Conservation (phyloP, 345 rosid genomes). For the Hirschfeldia incana region DNA sequence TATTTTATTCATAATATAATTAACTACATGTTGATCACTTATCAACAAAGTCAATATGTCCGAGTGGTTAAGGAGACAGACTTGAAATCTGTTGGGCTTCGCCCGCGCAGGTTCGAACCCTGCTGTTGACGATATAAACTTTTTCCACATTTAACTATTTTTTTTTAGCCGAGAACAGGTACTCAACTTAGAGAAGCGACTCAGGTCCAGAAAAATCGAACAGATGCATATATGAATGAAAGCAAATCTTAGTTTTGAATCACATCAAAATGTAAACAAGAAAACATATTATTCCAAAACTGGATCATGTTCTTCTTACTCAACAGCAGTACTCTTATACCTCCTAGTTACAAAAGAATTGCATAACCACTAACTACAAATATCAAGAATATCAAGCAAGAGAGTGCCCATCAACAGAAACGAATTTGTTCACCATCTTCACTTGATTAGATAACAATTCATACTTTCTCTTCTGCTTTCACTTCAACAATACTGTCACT, state of each 20-base stretch:
- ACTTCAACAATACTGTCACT: constrained; percentile 23
- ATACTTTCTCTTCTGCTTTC: constrained; percentile 36
- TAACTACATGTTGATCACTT: no score
- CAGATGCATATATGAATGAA: not conserved
- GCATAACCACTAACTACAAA: constrained; percentile 29
- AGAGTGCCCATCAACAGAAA: not conserved
- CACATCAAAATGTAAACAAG: constrained; percentile 17
- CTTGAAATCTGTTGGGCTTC: constrained; percentile 87
- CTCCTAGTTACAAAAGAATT: constrained; percentile 37
- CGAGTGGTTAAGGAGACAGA: constrained; percentile 99
- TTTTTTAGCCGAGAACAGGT: not conserved
- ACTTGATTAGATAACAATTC: not conserved
- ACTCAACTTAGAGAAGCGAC: not conserved
- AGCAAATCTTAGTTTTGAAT: not conserved
- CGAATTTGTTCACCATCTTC: constrained; percentile 2
- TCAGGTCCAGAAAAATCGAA: not conserved
- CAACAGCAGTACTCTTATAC: constrained; percentile 5
- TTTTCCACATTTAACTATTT: not conserved
- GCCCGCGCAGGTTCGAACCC: constrained; percentile 94
- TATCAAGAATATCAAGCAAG: not conserved
- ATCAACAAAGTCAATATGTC: constrained; percentile 62
- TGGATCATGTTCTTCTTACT: not conserved
- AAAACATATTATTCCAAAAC: constrained; percentile 16
- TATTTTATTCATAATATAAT: no score
- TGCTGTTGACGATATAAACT: constrained; percentile 58